Percentiles rank a stretch among this genome's conserved stretches.
These are phyloP conservation scores for Sporothrix euskadiensis DNA, from an alignment of 2,329 filamentous ascomycete species.

Conservation along the genomic window DNA sequence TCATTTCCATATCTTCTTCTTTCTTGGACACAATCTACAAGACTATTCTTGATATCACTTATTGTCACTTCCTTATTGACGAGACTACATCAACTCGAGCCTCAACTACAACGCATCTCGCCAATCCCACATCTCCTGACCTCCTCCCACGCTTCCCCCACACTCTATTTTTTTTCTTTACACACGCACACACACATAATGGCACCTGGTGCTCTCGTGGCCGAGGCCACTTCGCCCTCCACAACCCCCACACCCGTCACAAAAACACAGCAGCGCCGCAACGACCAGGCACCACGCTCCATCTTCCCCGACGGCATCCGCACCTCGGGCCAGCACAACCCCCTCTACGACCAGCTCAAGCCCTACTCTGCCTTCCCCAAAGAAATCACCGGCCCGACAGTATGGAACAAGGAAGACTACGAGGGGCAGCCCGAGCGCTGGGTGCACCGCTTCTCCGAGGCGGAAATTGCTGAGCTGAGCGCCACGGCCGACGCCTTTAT, in stretches of 20 bases:
- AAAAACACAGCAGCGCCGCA: slow-evolving; percentile 37
- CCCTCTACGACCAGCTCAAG: slow-evolving; percentile 63
- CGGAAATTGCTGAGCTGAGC: slow-evolving; percentile 68
- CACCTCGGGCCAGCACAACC: slow-evolving; percentile 69
- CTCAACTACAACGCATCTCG: not conserved
- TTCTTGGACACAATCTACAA: not conserved
- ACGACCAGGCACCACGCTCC: slow-evolving; percentile 39
- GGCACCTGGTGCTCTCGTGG: slow-evolving; percentile 32
- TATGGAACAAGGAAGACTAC: slow-evolving; percentile 70
- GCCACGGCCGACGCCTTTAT: slow-evolving; percentile 69
- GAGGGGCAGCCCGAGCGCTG: slow-evolving; percentile 64
- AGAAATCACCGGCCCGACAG: slow-evolving; percentile 68
- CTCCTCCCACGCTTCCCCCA: not conserved
- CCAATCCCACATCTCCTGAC: not conserved
- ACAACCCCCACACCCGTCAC: not conserved
- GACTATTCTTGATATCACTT: not conserved
- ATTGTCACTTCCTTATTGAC: not conserved
- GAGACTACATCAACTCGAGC: not conserved
- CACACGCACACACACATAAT: slow-evolving; percentile 17
- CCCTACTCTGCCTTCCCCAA: slow-evolving; percentile 71
- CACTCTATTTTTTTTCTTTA: too few species aligned
- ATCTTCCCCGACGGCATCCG: slow-evolving; percentile 52
- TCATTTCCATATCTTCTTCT: not conserved
- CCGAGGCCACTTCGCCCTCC: slow-evolving; percentile 15
- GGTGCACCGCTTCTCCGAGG: slow-evolving; percentile 67